phyloP scores from a whole-genome alignment of 2,329 filamentous ascomycete species.

The Mycosphaerella arachidis region DNA sequence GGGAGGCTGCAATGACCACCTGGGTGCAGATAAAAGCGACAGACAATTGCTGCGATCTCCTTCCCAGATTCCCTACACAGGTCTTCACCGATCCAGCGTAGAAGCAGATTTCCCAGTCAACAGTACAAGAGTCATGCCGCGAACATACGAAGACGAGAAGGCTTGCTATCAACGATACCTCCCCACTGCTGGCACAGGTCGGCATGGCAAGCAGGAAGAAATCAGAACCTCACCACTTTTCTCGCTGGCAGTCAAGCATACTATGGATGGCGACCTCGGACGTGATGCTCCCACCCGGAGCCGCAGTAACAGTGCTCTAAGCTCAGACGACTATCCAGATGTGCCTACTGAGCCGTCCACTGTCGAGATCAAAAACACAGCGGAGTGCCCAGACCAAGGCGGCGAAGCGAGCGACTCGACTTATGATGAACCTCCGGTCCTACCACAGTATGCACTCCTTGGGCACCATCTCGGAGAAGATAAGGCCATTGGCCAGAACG shows the following conservation, averaged over 20 bases:
- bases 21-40: neutral
- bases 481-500: conserved; percentile 3
- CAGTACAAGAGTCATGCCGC: neutral
- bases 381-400: neutral
- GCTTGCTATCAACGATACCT: conserved; percentile 3
- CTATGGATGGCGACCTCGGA: conserved; percentile 4
- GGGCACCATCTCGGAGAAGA: conserved; percentile 22
- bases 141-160: conserved; percentile 5
- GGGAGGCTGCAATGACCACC: neutral
- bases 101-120: neutral
- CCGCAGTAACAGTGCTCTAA: neutral
- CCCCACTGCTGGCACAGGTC: neutral
- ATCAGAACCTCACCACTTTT: conserved; percentile 21
- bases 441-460: conserved; percentile 27
- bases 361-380: neutral
- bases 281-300: neutral
- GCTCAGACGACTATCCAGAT: neutral
- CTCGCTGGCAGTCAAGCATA: conserved; percentile 22
- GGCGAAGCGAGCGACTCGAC: neutral
- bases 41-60: neutral
- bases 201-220: neutral
- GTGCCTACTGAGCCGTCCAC: neutral
- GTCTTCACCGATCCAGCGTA: too few species aligned
- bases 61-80: neutral
- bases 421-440: neutral